Evolutionary conservation across 164 flowering plant genomes (phyloP).

Genomic region (Protea cynaroides): DNA sequence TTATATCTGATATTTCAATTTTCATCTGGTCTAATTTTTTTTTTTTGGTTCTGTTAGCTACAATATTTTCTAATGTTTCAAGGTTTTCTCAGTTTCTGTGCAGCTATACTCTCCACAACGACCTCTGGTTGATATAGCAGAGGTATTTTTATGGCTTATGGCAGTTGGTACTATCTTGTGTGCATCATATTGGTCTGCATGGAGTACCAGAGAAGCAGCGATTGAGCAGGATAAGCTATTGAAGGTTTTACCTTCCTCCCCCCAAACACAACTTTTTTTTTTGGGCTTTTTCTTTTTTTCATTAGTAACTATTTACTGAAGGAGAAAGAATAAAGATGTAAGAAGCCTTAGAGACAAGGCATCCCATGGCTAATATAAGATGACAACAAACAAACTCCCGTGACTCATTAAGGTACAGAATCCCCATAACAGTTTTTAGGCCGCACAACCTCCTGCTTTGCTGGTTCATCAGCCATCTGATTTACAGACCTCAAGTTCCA

Average conservation of each 20-base stretch:
- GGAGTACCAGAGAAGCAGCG: conserved; percentile 90
- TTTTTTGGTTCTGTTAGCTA: neutral
- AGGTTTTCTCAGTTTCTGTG: conserved; percentile 57
- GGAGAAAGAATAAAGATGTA: no score
- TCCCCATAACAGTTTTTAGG: no score
- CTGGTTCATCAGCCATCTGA: no score
- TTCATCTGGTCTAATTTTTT: conserved; percentile 1
- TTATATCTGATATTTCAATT: neutral
- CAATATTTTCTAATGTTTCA: conserved; percentile 2
- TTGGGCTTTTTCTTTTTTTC: no score
- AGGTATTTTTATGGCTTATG: conserved; percentile 98
- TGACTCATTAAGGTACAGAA: no score
- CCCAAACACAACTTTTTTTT: neutral
- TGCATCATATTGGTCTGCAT: conserved; percentile 98
- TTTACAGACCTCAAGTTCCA: no score
- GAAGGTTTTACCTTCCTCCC: conserved; percentile 64
- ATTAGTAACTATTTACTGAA: no score
- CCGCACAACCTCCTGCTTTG: no score
- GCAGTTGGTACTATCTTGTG: conserved; percentile 92
- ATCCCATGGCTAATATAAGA: no score
- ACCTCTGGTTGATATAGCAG: conserved; percentile 88
- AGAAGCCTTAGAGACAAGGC: no score
- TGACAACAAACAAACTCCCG: no score
- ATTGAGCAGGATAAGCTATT: conserved; percentile 81
- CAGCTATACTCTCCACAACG: conserved; percentile 89